Evolutionary conservation across 2,329 filamentous ascomycete species (phyloP).

Genomic region (Pyrenophora teres): DNA sequence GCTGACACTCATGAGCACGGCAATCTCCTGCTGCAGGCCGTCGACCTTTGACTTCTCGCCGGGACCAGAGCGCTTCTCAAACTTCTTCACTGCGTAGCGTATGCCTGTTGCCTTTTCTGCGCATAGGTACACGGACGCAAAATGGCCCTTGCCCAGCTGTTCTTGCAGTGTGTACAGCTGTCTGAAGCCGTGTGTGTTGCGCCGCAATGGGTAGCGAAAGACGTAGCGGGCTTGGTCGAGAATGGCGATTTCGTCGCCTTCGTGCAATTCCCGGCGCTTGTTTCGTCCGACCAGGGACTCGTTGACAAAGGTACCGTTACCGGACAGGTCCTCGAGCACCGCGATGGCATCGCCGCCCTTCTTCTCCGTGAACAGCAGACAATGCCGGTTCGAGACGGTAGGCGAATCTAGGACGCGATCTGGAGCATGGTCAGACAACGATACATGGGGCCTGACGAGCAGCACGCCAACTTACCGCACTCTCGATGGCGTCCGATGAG

Average conservation of each 20-base stretch:
- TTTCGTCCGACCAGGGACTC: slow-evolving; percentile 90
- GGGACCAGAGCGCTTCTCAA: slow-evolving; percentile 80
- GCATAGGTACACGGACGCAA: slow-evolving; percentile 90
- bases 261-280: slow-evolving; percentile 82
- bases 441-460: slow-evolving; percentile 4
- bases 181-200: slow-evolving; percentile 71
- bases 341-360: slow-evolving; percentile 65
- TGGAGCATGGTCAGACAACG: slow-evolving; percentile 53
- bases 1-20: slow-evolving; percentile 94
- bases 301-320: slow-evolving; percentile 96
- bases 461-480: slow-evolving; percentile 69
- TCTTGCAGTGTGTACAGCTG: slow-evolving; percentile 85
- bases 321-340: slow-evolving; percentile 89
- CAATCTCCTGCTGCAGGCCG: slow-evolving; percentile 91
- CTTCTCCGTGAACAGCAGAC: slow-evolving; percentile 68
- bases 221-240: slow-evolving; percentile 84
- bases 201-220: slow-evolving; percentile 76
- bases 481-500: slow-evolving; percentile 91
- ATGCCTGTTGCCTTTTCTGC: slow-evolving; percentile 82
- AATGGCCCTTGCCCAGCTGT: slow-evolving; percentile 91
- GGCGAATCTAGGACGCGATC: slow-evolving; percentile 71
- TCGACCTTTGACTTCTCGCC: slow-evolving; percentile 85
- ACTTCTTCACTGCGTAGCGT: slow-evolving; percentile 91
- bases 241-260: slow-evolving; percentile 89
- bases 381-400: slow-evolving; percentile 86